Evolutionary conservation across 441 rosid genomes (phyloP).

Genomic region (Syzygium malaccense): DNA sequence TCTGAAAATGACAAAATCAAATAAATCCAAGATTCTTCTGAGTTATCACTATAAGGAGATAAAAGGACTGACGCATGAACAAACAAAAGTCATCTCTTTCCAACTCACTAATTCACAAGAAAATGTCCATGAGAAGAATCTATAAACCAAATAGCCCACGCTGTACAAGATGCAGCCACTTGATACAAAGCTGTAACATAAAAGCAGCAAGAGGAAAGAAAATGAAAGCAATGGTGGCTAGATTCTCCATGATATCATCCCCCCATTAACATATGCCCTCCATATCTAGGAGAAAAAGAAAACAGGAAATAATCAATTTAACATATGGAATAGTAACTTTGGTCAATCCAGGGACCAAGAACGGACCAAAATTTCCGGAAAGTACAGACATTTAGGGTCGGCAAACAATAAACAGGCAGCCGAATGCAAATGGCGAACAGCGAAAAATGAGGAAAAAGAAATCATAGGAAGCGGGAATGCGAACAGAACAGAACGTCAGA

Average conservation of each 20-base stretch:
- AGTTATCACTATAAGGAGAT: background rate
- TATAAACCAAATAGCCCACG: background rate
- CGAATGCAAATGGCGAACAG: background rate
- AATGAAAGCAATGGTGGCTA: background rate
- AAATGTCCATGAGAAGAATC: background rate
- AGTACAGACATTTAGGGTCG: background rate
- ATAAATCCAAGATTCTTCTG: background rate
- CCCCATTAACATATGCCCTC: background rate
- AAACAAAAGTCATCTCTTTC: background rate
- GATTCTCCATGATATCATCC: background rate
- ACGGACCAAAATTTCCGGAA: background rate
- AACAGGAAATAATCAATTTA: background rate
- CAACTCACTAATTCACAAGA: background rate
- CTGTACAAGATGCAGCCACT: background rate
- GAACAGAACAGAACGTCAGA: background rate
- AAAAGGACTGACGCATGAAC: background rate
- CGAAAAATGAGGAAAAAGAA: background rate
- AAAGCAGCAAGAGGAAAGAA: background rate
- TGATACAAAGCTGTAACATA: background rate
- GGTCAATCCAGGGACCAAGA: background rate
- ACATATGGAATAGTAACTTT: background rate
- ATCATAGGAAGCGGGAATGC: background rate
- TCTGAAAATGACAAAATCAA: background rate
- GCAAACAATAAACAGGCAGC: background rate
- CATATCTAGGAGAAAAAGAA: background rate